phyloP scores from a whole-genome alignment of 306 rosid genomes.

The Cucumis cinereus region DNA sequence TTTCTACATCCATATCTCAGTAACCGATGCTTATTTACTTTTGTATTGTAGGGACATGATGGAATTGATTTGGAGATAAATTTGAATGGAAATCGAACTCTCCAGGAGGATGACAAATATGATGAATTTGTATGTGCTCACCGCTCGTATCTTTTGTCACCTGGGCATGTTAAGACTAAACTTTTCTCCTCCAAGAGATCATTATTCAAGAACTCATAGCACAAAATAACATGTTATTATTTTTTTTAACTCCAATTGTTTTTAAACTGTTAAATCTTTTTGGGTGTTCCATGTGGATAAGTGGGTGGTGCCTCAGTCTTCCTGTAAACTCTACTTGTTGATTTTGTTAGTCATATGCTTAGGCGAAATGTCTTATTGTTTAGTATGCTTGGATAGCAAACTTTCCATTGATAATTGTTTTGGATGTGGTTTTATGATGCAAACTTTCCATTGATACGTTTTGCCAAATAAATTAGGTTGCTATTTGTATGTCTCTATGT shows the following conservation, averaged over 20 bases:
- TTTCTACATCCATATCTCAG: background rate
- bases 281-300: background rate
- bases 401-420: background rate
- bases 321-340: background rate
- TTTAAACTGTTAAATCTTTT: background rate
- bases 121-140: constrained; percentile 35
- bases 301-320: background rate
- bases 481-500: no score
- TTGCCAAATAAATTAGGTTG: no score
- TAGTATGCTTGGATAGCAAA: background rate
- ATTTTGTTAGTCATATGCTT: background rate
- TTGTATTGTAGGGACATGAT: constrained; percentile 46
- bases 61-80: constrained; percentile 75
- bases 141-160: constrained; percentile 7
- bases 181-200: background rate
- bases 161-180: background rate
- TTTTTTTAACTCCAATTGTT: background rate
- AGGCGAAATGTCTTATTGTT: background rate
- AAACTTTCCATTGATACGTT: no score
- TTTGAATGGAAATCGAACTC: constrained; percentile 36
- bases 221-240: background rate
- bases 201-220: constrained; percentile 9
- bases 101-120: constrained; percentile 39
- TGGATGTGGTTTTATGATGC: constrained; percentile 3
- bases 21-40: background rate